These are phyloP conservation scores for Ogataea paradorogensis DNA, from an alignment of 805 yeast genomes.

Conservation along the genomic window DNA sequence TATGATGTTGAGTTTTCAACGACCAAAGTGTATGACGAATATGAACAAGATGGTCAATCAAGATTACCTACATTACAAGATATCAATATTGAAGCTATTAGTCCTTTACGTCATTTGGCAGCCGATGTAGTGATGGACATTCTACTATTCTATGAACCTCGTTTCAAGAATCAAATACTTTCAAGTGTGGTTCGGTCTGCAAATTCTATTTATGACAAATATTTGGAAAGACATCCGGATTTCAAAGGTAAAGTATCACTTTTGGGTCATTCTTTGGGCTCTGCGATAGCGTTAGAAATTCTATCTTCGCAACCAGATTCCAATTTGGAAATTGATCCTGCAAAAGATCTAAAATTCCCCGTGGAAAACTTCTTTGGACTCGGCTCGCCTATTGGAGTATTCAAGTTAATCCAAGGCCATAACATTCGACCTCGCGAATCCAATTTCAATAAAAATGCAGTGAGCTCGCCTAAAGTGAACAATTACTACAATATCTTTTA, in stretches of 20 bases:
- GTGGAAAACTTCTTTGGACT: conserved; percentile 75
- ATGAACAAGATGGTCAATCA: conserved; percentile 37
- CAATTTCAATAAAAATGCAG: conserved; percentile 4
- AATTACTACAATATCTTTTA: conserved; percentile 83
- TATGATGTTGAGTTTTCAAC: conserved; percentile 65
- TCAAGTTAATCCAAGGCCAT: conserved; percentile 67
- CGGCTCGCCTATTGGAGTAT: conserved; percentile 90
- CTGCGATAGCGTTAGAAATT: conserved; percentile 79
- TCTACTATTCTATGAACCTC: conserved; percentile 72
- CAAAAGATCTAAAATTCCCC: conserved; percentile 54
- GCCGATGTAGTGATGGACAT: conserved; percentile 89
- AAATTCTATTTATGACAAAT: conserved; percentile 59
- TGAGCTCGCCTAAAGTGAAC: conserved; percentile 52
- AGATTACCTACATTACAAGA: conserved; percentile 63
- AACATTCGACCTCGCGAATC: conserved; percentile 47
- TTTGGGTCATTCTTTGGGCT: conserved; percentile 90
- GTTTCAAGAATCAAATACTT: conserved; percentile 59
- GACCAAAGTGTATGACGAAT: conserved; percentile 37
- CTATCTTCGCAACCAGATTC: conserved; percentile 47
- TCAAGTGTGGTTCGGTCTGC: conserved; percentile 59
- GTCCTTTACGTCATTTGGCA: conserved; percentile 69
- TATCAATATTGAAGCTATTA: conserved; percentile 74
- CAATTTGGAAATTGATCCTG: conserved; percentile 25
- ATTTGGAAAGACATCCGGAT: conserved; percentile 59
- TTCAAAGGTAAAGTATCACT: conserved; percentile 81